Evolutionary conservation across 73 alveolate species (phyloP), one percentile per base, ranked within the genome.

Genomic region (Stentor roeselii): DNA sequence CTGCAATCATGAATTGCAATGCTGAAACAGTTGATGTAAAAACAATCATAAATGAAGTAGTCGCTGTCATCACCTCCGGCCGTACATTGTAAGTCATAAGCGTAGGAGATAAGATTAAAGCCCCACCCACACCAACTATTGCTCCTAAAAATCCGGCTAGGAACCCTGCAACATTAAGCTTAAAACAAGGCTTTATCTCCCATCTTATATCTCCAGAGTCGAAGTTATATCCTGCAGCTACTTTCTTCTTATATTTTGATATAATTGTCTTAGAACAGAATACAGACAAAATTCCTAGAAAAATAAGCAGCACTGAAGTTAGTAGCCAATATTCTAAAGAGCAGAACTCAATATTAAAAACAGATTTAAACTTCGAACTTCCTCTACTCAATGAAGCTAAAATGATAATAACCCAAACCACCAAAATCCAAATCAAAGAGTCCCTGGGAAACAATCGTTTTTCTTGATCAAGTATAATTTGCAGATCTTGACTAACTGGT

Each of bases 61-160:
- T 86, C 37, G 91, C 95, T 15, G 95, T 87, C 34, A 87, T 82
- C 37, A 90, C 95, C 83, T 87, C 91, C 75, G 95, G 95, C 82
- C 84, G 86, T 36, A 90, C 84, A 15, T 94, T 94, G 15, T 87
- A 74, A 75, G 78, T 84, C 76, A 90, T 78, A 60, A 90, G 60
- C 39, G 87, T 78, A 78, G 95, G 95, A 3, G 91, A 89, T 78
- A 90, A 76, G 61, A 90, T 90, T 32, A 86, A 91, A 14, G 93
- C 95, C 2, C 95, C 95, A n/a, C 95, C 95, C 32, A 90, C 87
- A 41, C 95, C 95, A n/a, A 90, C 83, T 6, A 82, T 76, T 2
- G 93, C 95, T 1, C 93, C 93, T 15, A 83, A 61, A 59, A 87
- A 80, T 1, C 95, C 95, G 31, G 94, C 90, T 59, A 90, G 34